Evolutionary conservation across 2,329 filamentous ascomycete genomes (phyloP).

Genomic region (Cladosporium sp.): DNA sequence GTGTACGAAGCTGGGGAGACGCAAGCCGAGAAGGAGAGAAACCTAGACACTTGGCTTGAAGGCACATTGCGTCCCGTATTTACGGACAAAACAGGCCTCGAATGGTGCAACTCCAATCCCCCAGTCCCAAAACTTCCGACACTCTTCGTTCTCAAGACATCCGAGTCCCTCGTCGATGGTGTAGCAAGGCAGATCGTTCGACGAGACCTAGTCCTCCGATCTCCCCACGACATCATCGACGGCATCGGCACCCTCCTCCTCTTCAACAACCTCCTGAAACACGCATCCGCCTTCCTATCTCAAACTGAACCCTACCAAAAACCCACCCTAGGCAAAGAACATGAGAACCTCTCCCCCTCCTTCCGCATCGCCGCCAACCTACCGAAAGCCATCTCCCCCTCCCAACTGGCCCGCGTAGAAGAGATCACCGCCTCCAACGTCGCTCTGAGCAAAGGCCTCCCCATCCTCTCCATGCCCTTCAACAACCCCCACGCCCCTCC

Average conservation of each 20-base stretch:
- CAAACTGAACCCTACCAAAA: neutral
- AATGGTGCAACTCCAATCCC: slow-evolving; percentile 6
- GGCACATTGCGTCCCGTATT: neutral
- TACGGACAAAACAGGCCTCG: slow-evolving; percentile 1
- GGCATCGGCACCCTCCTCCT: slow-evolving; percentile 6
- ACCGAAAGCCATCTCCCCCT: neutral
- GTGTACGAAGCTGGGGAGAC: neutral
- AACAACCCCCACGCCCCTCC: neutral
- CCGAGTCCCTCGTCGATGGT: neutral
- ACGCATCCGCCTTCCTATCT: neutral
- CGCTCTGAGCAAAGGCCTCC: neutral
- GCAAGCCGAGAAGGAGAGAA: neutral
- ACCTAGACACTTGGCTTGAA: neutral
- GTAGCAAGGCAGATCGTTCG: neutral
- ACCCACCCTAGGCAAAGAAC: neutral
- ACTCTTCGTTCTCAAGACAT: slow-evolving; percentile 3
- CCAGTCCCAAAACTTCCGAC: slow-evolving; percentile 1
- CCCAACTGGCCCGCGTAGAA: slow-evolving; percentile 3
- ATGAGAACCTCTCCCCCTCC: slow-evolving; percentile 1
- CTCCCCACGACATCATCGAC: slow-evolving; percentile 8
- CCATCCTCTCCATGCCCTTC: neutral
- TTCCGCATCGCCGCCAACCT: slow-evolving; percentile 5
- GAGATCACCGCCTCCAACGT: neutral
- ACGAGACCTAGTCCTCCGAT: neutral
- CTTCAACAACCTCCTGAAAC: slow-evolving; percentile 9